Conservation (phyloP, 2,329 filamentous ascomycete species). For the Neospermospora avenae region DNA sequence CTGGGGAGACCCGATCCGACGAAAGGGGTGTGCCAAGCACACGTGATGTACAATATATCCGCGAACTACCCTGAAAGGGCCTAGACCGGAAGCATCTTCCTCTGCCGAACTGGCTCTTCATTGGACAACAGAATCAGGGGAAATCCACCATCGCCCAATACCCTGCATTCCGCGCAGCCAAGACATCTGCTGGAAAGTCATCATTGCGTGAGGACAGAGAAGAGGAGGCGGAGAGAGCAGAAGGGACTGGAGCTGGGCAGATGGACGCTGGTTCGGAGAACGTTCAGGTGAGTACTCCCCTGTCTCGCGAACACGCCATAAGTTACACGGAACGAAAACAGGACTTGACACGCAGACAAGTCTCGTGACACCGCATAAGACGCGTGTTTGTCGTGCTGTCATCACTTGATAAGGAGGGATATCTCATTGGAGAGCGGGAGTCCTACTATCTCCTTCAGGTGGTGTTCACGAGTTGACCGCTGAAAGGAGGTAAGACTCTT, state of each 20-base stretch:
- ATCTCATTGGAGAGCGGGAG: not conserved
- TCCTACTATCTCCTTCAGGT: not conserved
- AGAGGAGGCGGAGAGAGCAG: not conserved
- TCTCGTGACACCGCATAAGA: conserved; percentile 14
- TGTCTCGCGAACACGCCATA: not conserved
- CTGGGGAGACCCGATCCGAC: not conserved
- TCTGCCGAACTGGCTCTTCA: conserved; percentile 1
- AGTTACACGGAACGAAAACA: not conserved
- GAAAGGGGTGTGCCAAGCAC: not conserved
- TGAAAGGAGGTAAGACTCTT: too few species aligned
- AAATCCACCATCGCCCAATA: not conserved
- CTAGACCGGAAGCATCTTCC: not conserved
- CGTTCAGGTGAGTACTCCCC: not conserved
- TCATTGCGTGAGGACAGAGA: not conserved
- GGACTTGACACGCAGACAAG: not conserved
- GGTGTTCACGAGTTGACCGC: too few species aligned
- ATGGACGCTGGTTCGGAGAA: not conserved
- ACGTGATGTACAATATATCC: not conserved
- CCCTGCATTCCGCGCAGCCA: not conserved
- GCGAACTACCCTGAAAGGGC: not conserved
- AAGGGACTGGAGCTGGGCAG: not conserved
- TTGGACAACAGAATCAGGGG: conserved; percentile 1
- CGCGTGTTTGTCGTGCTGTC: not conserved
- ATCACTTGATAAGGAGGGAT: not conserved
- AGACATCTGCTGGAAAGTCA: not conserved